Evolutionary conservation across 2,329 filamentous ascomycete species (phyloP), one percentile per base, ranked within the genome.

Genomic region (Verticillium isaacii): DNA sequence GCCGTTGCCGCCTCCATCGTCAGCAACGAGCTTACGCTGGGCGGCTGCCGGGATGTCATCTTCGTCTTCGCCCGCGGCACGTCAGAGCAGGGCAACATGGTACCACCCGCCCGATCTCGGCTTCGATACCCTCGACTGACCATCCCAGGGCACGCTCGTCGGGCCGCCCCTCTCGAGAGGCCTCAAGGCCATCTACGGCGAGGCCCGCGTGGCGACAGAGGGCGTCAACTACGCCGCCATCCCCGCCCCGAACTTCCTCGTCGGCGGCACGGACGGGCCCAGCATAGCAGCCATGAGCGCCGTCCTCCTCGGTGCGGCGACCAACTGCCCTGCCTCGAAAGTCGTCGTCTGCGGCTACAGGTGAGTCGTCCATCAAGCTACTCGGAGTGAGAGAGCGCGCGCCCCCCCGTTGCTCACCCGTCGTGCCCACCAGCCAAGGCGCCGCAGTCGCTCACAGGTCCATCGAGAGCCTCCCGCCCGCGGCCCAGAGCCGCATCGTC

Each of bases 301-400:
- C 1, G 68, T 77, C 15, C 71, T 78, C 65, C 70, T 70, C 15
- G 61, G 71, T 32, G 75, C 73, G 1, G 70, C 72, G 34, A 65
- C 63, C 2, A 73, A 75, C 57, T 78, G 76, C 61, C 73, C 73
- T 3, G 61, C 67, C 58, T 72, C 73, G 2, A 68, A 68, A 6
- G 66, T 79, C 39, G 71, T 77, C 5, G 70, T 71, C 23, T 73
- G 73, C 15, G 76, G 76, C 5, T 79, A 78, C 63, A 73, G 67
- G 68, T 69, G 11, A 34, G 60, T 12, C 23, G 32, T 2, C 45
- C 29, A 29, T 29, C 29, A 29, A 5, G 29, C 29, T 6, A 29
- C 29, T 29, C 29, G 29, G 29, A 29, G 29, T 29, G 29, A 29
- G 29, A 29, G 29, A 29, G 29, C 29, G 29, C 29, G 29, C 29